A percentile compares a stretch with the other conserved stretches of the same genome.
Evolutionary conservation across 108 stramenopile species (phyloP).

Genomic region (Fragilariopsis cylindrus): DNA sequence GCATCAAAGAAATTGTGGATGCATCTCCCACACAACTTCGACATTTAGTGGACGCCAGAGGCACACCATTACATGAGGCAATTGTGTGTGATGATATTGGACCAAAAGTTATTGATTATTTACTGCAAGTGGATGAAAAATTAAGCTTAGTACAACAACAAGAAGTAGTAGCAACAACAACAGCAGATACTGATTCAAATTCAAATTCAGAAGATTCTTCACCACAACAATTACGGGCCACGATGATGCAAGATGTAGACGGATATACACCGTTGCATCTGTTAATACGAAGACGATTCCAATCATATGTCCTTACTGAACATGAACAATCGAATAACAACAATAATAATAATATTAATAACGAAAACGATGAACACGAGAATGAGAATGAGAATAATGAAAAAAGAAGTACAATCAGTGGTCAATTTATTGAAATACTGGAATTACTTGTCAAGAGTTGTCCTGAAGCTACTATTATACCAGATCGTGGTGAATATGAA

Average conservation of each 20-base stretch:
- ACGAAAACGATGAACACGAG: neutral
- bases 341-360: no score
- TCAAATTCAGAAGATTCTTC: neutral
- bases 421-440: constrained; percentile 37
- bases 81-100: constrained; percentile 56
- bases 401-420: no score
- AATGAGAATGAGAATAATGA: constrained; percentile 3
- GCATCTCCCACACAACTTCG: constrained; percentile 45
- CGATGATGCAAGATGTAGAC: constrained; percentile 70
- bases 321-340: no score
- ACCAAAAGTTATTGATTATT: constrained; percentile 32
- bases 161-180: neutral
- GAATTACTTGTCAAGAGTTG: constrained; percentile 56
- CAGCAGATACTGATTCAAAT: neutral
- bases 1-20: constrained; percentile 54
- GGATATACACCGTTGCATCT: constrained; percentile 78
- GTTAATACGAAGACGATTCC: constrained; percentile 64
- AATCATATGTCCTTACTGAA: constrained; percentile 41
- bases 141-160: constrained; percentile 1
- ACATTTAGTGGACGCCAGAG: constrained; percentile 56
- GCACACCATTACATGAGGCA: constrained; percentile 76
- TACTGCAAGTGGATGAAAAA: constrained; percentile 42
- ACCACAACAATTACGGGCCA: constrained; percentile 31
- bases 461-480: constrained; percentile 64
- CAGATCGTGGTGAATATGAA: constrained; percentile 76